A percentile compares a stretch with the other conserved stretches of the same genome.
These are phyloP conservation scores for Starmerella etchellsii DNA, from an alignment of 805 yeast genomes.

Conservation along the genomic window DNA sequence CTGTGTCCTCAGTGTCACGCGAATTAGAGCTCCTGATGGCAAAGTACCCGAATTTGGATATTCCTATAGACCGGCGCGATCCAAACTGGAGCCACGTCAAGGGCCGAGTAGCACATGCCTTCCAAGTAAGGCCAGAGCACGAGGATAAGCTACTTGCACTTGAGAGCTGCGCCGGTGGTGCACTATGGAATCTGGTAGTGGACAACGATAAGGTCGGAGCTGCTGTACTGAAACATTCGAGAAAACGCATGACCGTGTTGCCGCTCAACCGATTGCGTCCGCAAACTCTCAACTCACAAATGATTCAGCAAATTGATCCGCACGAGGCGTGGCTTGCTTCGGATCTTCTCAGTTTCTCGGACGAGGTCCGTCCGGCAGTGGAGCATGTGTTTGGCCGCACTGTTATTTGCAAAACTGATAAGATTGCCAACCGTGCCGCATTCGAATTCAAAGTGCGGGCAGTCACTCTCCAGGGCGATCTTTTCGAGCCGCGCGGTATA, in stretches of 20 bases:
- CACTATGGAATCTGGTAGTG: constrained; percentile 79
- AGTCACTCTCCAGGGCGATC: constrained; percentile 85
- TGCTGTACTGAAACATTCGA: constrained; percentile 62
- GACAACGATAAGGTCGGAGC: constrained; percentile 80
- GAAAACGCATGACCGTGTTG: constrained; percentile 77
- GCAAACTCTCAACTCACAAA: constrained; percentile 37
- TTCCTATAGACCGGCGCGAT: constrained; percentile 32
- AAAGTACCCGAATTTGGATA: constrained; percentile 10
- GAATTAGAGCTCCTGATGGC: constrained; percentile 9
- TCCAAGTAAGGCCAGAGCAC: constrained; percentile 46
- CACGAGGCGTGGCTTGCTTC: constrained; percentile 82
- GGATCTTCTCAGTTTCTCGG: constrained; percentile 61
- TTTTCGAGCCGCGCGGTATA: constrained; percentile 92
- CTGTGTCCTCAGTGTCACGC: constrained; percentile 7
- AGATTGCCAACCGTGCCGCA: constrained; percentile 58
- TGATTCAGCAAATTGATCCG: constrained; percentile 61
- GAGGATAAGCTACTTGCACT: constrained; percentile 62
- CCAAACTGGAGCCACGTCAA: constrained; percentile 51
- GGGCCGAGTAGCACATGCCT: constrained; percentile 83
- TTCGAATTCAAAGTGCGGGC: constrained; percentile 63
- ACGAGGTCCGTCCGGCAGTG: constrained; percentile 68
- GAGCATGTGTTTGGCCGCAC: constrained; percentile 81
- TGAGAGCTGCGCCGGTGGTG: constrained; percentile 89
- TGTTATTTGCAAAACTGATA: constrained; percentile 76
- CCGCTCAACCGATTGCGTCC: constrained; percentile 80